These are phyloP conservation scores for Paxillus rubicundulus DNA, from an alignment of 768 basidiomycete species.

Conservation along the genomic window DNA sequence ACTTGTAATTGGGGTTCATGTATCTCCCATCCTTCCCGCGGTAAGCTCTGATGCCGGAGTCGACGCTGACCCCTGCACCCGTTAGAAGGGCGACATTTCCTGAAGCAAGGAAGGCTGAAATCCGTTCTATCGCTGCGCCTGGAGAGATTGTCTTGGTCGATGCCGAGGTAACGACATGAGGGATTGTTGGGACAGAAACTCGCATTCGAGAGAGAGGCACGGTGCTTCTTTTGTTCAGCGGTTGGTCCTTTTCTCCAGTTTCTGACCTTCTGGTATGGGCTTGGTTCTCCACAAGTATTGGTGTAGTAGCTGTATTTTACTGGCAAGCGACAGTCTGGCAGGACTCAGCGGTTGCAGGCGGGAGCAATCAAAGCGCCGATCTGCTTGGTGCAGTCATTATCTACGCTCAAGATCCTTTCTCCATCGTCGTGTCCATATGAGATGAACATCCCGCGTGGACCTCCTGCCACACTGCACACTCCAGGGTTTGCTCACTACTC, in stretches of 20 bases:
- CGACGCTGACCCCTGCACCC: conserved; percentile 93
- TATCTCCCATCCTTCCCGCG: conserved; percentile 82
- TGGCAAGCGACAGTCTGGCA: too few relatives aligned
- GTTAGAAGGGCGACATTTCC: conserved; percentile 79
- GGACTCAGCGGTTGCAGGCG: background rate
- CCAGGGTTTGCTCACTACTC: conserved; percentile 84
- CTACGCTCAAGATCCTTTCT: background rate
- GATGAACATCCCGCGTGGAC: conserved; percentile 36
- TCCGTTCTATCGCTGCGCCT: conserved; percentile 55
- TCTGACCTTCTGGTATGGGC: background rate
- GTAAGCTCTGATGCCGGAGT: conserved; percentile 95
- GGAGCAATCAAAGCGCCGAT: background rate
- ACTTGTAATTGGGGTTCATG: conserved; percentile 91
- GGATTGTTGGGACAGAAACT: conserved; percentile 73
- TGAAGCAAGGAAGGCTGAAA: conserved; percentile 60
- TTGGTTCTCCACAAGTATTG: background rate
- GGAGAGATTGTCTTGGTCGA: conserved; percentile 39
- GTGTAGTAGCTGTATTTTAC: too few relatives aligned
- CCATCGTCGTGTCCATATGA: background rate
- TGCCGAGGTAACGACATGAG: conserved; percentile 46
- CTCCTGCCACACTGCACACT: conserved; percentile 59
- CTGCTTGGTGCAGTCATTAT: background rate
- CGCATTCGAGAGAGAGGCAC: conserved; percentile 49
- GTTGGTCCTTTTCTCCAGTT: background rate
- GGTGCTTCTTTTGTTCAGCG: background rate